Percentiles rank a stretch among this genome's conserved stretches.
Conservation (phyloP, 495 filamentous ascomycete genomes). For the Neurospora sp. region DNA sequence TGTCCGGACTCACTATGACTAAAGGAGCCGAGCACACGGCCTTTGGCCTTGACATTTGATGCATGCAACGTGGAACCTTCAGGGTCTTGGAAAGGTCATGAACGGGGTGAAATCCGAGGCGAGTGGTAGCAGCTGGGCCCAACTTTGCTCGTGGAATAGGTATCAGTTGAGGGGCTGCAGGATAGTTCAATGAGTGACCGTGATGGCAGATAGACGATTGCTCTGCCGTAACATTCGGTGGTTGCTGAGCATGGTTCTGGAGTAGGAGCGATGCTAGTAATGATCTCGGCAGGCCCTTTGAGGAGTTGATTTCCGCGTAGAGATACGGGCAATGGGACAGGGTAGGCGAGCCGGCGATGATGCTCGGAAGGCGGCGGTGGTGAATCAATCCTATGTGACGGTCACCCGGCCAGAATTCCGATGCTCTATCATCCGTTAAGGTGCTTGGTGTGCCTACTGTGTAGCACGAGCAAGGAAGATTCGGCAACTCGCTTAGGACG, state of each 20-base stretch:
- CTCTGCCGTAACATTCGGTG: not conserved
- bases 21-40: not conserved
- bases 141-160: not conserved
- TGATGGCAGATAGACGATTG: not conserved
- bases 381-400: not conserved
- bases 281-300: not conserved
- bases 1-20: not conserved
- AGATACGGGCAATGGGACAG: not conserved
- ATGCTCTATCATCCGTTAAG: not conserved
- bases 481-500: not conserved
- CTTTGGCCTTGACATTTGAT: not conserved
- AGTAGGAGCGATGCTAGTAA: not conserved
- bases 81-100: not conserved
- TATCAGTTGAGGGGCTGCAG: not conserved
- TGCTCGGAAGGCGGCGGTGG: not conserved
- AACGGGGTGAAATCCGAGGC: not conserved
- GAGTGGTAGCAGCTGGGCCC: not conserved
- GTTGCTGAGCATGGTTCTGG: not conserved
- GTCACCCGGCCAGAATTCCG: not conserved
- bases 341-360: not conserved
- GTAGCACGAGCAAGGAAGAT: not conserved
- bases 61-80: not conserved
- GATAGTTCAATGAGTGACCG: not conserved
- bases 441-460: not conserved
- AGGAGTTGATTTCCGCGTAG: not conserved